phyloP scores from a whole-genome alignment of 192 early-diverging fungal species.

The Umbelopsis sp. region DNA sequence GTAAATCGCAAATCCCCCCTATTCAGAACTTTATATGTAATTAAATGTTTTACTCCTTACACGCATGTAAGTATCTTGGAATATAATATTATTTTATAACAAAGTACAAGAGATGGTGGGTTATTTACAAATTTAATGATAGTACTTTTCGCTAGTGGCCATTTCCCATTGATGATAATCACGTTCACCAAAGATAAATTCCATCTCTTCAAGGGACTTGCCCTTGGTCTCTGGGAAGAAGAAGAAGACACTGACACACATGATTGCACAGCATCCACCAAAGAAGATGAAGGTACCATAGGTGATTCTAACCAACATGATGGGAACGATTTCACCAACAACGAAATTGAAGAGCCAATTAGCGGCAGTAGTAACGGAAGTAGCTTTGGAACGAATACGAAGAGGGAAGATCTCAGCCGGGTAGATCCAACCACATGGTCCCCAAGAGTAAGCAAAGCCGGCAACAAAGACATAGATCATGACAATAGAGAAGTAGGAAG shows the following conservation, averaged over 20 bases:
- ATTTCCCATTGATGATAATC: background rate
- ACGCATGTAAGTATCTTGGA: no score
- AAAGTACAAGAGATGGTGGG: background rate
- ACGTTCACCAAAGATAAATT: conserved; percentile 61
- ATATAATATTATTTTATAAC: no score
- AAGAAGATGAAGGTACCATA: conserved; percentile 74
- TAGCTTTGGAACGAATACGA: conserved; percentile 82
- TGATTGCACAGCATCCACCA: conserved; percentile 58
- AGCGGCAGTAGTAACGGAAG: conserved; percentile 77
- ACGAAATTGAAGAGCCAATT: conserved; percentile 90
- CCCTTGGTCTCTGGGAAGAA: conserved; percentile 87
- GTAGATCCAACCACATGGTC: conserved; percentile 90
- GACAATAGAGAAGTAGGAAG: conserved; percentile 46
- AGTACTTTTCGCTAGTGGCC: background rate
- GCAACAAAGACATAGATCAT: conserved; percentile 60
- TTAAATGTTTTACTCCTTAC: no score
- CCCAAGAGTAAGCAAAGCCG: conserved; percentile 85
- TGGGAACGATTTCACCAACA: conserved; percentile 71
- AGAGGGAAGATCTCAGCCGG: conserved; percentile 91
- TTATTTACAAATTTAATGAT: background rate
- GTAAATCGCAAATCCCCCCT: no score
- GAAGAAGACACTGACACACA: conserved; percentile 60
- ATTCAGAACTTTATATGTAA: no score
- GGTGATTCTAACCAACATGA: conserved; percentile 65
- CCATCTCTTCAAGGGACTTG: conserved; percentile 87